Percentiles rank a stretch among this genome's conserved stretches.
Conservation (phyloP, 1,284 basidiomycete species). For the Trichosporon sp. region DNA sequence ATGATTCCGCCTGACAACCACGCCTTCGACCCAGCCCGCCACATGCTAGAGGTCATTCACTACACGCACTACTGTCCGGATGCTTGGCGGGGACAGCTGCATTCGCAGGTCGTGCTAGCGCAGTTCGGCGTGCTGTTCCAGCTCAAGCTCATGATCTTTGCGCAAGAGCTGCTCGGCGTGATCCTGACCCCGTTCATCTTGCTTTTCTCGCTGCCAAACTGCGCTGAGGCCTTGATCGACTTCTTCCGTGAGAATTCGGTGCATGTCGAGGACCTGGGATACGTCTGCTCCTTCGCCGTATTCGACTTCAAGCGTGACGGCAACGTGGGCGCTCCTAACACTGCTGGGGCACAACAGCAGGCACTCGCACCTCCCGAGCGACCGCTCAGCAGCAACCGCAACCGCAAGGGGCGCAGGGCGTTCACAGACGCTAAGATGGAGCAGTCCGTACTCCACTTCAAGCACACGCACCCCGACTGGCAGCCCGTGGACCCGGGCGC, state of each 20-base stretch:
- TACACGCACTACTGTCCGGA: constrained; percentile 94
- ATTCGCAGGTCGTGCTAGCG: constrained; percentile 80
- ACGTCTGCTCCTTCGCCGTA: constrained; percentile 95
- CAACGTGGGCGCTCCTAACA: constrained; percentile 57
- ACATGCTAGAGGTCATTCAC: constrained; percentile 83
- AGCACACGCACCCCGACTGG: constrained; percentile 92
- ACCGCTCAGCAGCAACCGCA: background rate
- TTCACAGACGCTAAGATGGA: constrained; percentile 92
- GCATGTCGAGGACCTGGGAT: constrained; percentile 91
- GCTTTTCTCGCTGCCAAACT: constrained; percentile 82
- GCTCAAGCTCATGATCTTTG: constrained; percentile 80
- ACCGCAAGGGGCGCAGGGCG: background rate
- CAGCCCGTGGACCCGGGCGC: constrained; percentile 77
- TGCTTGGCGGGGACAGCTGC: constrained; percentile 81
- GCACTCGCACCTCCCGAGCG: background rate
- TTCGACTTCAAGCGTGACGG: constrained; percentile 93
- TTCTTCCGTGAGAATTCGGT: constrained; percentile 96
- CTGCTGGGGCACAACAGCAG: background rate
- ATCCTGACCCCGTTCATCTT: constrained; percentile 89
- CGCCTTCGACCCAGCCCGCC: constrained; percentile 86
- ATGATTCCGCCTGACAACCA: constrained; percentile 94
- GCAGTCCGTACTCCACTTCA: constrained; percentile 94
- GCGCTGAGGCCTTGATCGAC: constrained; percentile 83
- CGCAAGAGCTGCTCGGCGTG: constrained; percentile 81
- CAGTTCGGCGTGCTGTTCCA: constrained; percentile 84